A percentile compares a stretch with the other conserved stretches of the same genome.
These are phyloP conservation scores for Aspergillus nanangensis DNA, from an alignment of 495 filamentous ascomycete genomes.

Conservation along the genomic window DNA sequence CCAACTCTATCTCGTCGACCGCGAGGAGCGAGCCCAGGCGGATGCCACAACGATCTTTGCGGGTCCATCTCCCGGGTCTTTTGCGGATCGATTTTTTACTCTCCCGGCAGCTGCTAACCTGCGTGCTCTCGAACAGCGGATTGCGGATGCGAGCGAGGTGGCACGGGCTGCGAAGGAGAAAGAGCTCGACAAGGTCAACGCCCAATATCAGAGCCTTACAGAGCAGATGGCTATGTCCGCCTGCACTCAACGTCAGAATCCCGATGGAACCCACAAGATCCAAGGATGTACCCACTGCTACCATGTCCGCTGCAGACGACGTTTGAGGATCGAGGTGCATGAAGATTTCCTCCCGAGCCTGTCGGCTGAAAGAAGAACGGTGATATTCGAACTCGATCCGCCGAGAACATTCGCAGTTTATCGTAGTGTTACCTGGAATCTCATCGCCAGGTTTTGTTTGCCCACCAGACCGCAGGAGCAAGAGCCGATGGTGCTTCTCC, in stretches of 20 bases:
- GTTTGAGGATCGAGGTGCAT: conserved; percentile 43
- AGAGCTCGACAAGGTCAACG: conserved; percentile 29
- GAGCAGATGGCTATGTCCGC: conserved; percentile 24
- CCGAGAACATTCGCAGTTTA: conserved; percentile 44
- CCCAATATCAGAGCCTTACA: conserved; percentile 31
- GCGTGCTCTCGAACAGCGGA: conserved; percentile 17
- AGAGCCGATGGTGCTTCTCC: not conserved
- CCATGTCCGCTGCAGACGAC: not conserved
- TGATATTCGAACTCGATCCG: conserved; percentile 52
- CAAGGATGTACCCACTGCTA: not conserved
- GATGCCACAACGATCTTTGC: conserved; percentile 34
- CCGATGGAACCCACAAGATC: too few species aligned
- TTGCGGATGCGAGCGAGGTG: conserved; percentile 18
- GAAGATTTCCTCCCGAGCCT: conserved; percentile 55
- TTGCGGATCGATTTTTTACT: conserved; percentile 40
- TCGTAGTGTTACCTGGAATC: conserved; percentile 42
- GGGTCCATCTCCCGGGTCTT: conserved; percentile 23
- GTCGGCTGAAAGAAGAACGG: conserved; percentile 25
- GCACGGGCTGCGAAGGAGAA: conserved; percentile 24
- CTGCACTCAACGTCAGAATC: conserved; percentile 12
- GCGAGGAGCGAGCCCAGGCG: conserved; percentile 13
- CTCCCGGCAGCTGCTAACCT: conserved; percentile 20
- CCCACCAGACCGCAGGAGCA: not conserved
- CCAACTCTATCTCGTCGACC: conserved; percentile 25
- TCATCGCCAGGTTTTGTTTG: conserved; percentile 35